Percentiles rank a stretch among this genome's conserved stretches.
phyloP scores from a whole-genome alignment of 331 rosid genomes.

The Malus hybrid region DNA sequence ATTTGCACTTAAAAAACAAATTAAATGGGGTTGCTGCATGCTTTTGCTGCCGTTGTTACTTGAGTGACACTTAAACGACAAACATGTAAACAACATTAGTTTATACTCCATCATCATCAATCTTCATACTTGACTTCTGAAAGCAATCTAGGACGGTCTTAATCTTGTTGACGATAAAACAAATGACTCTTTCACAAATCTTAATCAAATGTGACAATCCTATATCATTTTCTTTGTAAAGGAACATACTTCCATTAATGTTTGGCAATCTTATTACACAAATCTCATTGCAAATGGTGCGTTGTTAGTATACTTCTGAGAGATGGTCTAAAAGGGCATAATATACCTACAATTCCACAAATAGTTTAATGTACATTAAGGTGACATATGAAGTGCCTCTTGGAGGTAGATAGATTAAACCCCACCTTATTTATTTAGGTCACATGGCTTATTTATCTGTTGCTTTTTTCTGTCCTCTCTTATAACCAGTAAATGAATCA shows the following conservation, averaged over 20 bases:
- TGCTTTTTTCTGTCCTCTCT: neutral
- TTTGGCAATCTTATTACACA: too few relatives aligned
- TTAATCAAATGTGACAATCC: neutral
- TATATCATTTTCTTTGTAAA: neutral
- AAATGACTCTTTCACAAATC: neutral
- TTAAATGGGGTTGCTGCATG: neutral
- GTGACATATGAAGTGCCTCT: neutral
- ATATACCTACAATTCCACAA: neutral
- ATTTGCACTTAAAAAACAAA: neutral
- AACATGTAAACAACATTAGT: neutral
- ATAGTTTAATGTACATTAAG: neutral
- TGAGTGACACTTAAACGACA: neutral
- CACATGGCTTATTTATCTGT: slow-evolving; percentile 24
- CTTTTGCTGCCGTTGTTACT: neutral
- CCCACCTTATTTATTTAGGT: slow-evolving; percentile 32
- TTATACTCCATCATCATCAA: neutral
- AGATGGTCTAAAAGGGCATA: too few relatives aligned
- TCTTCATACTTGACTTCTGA: neutral
- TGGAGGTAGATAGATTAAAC: slow-evolving; percentile 10
- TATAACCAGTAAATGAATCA: neutral
- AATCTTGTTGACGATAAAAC: neutral
- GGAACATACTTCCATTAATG: neutral
- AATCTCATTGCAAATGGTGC: too few relatives aligned
- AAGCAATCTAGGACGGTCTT: neutral
- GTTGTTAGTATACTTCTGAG: too few relatives aligned